Conservation (phyloP, 768 basidiomycete genomes). For the Amyloporia xantha region DNA sequence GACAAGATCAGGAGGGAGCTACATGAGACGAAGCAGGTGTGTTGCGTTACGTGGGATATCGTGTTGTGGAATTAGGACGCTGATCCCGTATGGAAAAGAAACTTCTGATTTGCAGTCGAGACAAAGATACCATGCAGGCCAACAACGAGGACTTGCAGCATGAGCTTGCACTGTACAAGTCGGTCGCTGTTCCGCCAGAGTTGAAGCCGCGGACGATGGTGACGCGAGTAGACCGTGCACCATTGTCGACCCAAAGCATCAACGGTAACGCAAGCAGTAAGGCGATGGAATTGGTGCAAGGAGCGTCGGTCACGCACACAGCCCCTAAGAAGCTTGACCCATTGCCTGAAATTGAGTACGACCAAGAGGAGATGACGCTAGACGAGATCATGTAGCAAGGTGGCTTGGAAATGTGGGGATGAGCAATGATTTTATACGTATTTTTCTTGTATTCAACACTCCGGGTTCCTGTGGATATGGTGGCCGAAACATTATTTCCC, state of each 20-base stretch:
- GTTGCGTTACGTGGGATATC: slow-evolving; percentile 22
- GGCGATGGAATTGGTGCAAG: too few species aligned
- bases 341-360: slow-evolving; percentile 10
- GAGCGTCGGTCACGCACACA: too few species aligned
- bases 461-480: too few species aligned
- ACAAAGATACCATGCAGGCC: slow-evolving; percentile 23
- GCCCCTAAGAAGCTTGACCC: slow-evolving; percentile 2
- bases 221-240: slow-evolving; percentile 26
- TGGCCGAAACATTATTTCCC: too few species aligned
- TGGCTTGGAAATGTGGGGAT: too few species aligned
- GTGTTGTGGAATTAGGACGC: background rate
- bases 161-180: slow-evolving; percentile 30
- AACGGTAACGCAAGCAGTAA: slow-evolving; percentile 14
- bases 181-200: slow-evolving; percentile 24
- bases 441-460: too few species aligned
- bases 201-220: slow-evolving; percentile 26
- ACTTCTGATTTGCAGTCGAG: slow-evolving; percentile 24
- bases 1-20: slow-evolving; percentile 78
- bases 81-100: slow-evolving; percentile 16
- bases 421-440: background rate
- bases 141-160: slow-evolving; percentile 26
- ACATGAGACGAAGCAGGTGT: slow-evolving; percentile 73
- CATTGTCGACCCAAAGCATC: slow-evolving; percentile 18
- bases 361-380: slow-evolving; percentile 24
- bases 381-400: slow-evolving; percentile 23